A percentile compares a stretch with the other conserved stretches of the same genome.
Evolutionary conservation across 2,329 filamentous ascomycete genomes (phyloP).

Genomic region (Ophiostoma himal-ulmi): DNA sequence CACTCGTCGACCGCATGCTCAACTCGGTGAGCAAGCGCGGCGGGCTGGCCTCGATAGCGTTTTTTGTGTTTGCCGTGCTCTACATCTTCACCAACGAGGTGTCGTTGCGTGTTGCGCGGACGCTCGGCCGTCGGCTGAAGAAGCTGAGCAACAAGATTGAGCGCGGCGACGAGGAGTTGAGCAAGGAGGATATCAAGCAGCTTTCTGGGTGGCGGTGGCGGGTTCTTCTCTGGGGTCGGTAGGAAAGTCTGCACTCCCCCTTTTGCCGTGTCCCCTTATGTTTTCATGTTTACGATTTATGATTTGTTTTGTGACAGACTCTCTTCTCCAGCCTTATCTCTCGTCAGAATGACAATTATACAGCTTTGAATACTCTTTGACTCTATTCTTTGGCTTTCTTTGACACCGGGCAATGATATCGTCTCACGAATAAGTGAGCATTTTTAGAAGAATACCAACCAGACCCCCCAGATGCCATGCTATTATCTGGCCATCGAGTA

Average conservation of each 20-base stretch:
- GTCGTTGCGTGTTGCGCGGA: constrained; percentile 48
- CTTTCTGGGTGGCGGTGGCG: constrained; percentile 54
- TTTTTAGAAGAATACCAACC: neutral
- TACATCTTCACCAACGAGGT: constrained; percentile 57
- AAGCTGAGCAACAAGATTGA: constrained; percentile 45
- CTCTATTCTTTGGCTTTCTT: neutral
- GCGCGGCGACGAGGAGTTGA: constrained; percentile 41
- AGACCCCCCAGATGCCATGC: neutral
- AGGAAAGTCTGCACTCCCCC: no score
- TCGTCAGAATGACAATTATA: no score
- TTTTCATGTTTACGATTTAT: neutral
- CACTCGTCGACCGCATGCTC: constrained; percentile 46
- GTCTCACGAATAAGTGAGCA: neutral
- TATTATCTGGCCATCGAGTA: neutral
- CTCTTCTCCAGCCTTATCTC: neutral
- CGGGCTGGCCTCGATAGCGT: constrained; percentile 44
- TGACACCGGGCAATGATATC: neutral
- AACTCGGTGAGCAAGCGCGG: constrained; percentile 41
- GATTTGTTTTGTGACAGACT: neutral
- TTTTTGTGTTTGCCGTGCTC: constrained; percentile 52
- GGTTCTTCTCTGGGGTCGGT: constrained; percentile 42
- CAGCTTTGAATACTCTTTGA: neutral
- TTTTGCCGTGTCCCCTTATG: neutral
- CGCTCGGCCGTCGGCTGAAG: constrained; percentile 46
- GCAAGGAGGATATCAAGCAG: constrained; percentile 45